A percentile compares a stretch with the other conserved stretches of the same genome.
Conservation (phyloP, 2,329 filamentous ascomycete genomes). For the Pestalotiopsis sp. region DNA sequence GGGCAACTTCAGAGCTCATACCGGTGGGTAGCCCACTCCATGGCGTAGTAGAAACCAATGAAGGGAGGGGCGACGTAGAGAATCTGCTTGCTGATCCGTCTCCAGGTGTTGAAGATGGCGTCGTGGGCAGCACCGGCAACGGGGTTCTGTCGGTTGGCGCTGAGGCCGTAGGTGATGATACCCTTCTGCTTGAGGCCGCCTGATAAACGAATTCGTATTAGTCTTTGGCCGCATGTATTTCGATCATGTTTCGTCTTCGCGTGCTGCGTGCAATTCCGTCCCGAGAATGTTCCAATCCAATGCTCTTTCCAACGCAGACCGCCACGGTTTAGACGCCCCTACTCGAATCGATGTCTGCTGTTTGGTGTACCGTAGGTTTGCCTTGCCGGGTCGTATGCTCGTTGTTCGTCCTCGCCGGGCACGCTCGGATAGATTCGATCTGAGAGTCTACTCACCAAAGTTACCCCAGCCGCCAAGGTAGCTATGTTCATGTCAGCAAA, state of each 20-base stretch:
- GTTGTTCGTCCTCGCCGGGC: background rate
- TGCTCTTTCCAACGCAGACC: background rate
- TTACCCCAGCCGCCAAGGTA: constrained; percentile 76
- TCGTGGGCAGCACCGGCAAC: constrained; percentile 75
- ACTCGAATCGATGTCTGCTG: constrained; percentile 7
- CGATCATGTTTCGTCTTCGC: background rate
- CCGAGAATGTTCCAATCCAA: background rate
- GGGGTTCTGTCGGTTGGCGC: constrained; percentile 85
- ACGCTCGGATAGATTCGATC: background rate
- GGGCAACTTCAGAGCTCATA: constrained; percentile 65
- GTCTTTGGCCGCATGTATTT: background rate
- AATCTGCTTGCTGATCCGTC: constrained; percentile 81
- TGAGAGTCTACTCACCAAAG: constrained; percentile 63
- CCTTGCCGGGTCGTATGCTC: constrained; percentile 12
- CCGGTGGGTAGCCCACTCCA: constrained; percentile 91
- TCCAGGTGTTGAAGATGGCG: constrained; percentile 92
- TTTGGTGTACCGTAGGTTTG: constrained; percentile 15
- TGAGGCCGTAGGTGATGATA: constrained; percentile 72
- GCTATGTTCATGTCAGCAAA: constrained; percentile 44
- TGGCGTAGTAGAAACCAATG: constrained; percentile 74
- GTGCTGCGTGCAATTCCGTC: background rate
- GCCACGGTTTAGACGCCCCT: background rate
- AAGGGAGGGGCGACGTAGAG: constrained; percentile 85
- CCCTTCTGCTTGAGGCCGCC: constrained; percentile 65
- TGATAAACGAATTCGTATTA: constrained; percentile 26